These are phyloP conservation scores for Penicillium sp. DNA, from an alignment of 2,329 filamentous ascomycete species.

Conservation along the genomic window DNA sequence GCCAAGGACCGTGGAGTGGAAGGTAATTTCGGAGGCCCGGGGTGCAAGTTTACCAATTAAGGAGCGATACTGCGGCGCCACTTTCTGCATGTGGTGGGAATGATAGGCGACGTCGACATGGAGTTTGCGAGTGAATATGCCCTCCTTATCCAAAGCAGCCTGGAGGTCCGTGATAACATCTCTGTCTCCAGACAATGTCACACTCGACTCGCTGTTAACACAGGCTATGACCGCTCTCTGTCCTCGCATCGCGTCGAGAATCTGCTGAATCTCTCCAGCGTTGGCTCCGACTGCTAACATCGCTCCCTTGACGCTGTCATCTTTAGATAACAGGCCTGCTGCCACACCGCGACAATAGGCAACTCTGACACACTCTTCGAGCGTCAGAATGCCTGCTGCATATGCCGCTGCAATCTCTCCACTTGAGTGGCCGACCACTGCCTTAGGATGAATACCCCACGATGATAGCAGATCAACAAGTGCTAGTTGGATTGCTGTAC, in stretches of 20 bases:
- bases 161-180: conserved; percentile 21
- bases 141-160: conserved; percentile 15
- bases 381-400: conserved; percentile 24
- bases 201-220: conserved; percentile 25
- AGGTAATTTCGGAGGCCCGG: conserved; percentile 14
- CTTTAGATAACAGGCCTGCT: conserved; percentile 16
- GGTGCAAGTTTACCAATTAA: conserved; percentile 22
- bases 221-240: conserved; percentile 25
- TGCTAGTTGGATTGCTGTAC: conserved; percentile 33
- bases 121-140: conserved; percentile 28
- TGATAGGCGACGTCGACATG: conserved; percentile 32
- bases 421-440: conserved; percentile 33
- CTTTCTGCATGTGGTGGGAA: conserved; percentile 29
- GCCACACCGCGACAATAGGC: conserved; percentile 27
- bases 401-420: conserved; percentile 37
- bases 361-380: conserved; percentile 22
- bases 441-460: conserved; percentile 25
- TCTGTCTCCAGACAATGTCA: conserved; percentile 25
- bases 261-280: conserved; percentile 16
- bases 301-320: conserved; percentile 17
- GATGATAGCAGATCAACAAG: conserved; percentile 29
- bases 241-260: conserved; percentile 18
- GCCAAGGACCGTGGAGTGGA: conserved; percentile 23
- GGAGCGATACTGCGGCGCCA: conserved; percentile 17
- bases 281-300: conserved; percentile 31